Base-by-base conservation (phyloP, 1,284 basidiomycete genomes). In the Cystobasidium sp. region DNA sequence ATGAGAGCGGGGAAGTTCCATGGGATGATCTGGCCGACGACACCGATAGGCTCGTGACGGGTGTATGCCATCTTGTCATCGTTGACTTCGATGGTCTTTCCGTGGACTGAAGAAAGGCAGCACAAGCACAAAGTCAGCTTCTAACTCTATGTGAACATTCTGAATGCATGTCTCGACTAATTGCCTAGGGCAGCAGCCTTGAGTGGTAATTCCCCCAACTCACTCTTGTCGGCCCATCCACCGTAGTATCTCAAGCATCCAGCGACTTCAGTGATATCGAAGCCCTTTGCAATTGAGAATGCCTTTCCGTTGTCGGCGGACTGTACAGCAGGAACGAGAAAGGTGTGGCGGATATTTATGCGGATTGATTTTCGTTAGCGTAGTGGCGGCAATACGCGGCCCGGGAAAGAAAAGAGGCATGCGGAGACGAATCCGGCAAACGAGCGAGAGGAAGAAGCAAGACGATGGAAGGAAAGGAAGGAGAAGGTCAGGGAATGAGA, bases 41-140 rank as follows among this genome's bases (percentile, higher is more conserved):
- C 94, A 78, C 95, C 96, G 79, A 97, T 90, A 18, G 96, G 94
- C 83, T 98, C 95, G 82, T 97, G 93, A 41, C 89, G 87, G 18
- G 92, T 92, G 84, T 92, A 94, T 4, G 85, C 86, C 73, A 94
- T 84, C 83, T 91, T 93, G 68, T 80, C 83, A 79, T 91, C 87
- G 76, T 86, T 84, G 55, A 80, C 78, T 75, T 83, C 81, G 59
- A 83, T 80, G 53, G 78, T 77, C 77, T 82, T 80, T 43, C 81
- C 82, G 73, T 80, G 76, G 76, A 80, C 89, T 91, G 87, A 87
- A 93, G 80, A 94, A 89, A 68, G 87, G 87, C 82, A 93, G 88
- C 22, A 94, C 94, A 65, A 87, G 85, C 78, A 93, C 87, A 86
- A 96, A 97, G 86, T 97, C 94, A 31, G 31, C 31, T 31, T 31